phyloP scores from a whole-genome alignment of 129 eudicot genomes.

The Deinandra increscens region DNA sequence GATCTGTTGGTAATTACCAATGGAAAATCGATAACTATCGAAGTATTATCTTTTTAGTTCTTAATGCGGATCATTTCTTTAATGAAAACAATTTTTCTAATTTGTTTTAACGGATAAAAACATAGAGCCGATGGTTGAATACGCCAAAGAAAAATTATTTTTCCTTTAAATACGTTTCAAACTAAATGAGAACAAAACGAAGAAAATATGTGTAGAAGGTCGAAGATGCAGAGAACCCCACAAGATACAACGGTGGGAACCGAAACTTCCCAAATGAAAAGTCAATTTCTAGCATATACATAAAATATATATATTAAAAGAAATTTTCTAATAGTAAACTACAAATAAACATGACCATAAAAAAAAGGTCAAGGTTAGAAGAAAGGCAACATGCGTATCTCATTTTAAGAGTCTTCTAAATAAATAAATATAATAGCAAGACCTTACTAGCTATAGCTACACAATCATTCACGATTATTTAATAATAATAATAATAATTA shows the following conservation, averaged over 20 bases:
- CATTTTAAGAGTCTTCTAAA: background rate
- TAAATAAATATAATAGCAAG: background rate
- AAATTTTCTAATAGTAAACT: background rate
- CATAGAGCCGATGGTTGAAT: too few species aligned
- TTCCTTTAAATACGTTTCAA: too few species aligned
- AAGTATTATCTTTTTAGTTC: too few species aligned
- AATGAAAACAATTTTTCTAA: too few species aligned
- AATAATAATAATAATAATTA: too few species aligned
- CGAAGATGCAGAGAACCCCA: conserved; percentile 28
- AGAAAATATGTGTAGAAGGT: conserved; percentile 13
- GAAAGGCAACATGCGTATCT: background rate
- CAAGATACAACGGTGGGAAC: conserved; percentile 25
- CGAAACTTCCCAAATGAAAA: conserved; percentile 20
- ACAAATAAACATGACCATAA: conserved; percentile 8
- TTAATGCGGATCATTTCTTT: too few species aligned
- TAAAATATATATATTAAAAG: background rate
- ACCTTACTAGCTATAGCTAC: too few species aligned
- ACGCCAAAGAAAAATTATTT: too few species aligned
- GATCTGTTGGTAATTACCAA: too few species aligned
- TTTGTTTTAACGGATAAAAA: too few species aligned
- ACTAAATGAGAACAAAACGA: background rate
- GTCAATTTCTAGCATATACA: background rate
- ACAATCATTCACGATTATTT: too few species aligned
- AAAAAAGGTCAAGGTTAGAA: conserved; percentile 10
- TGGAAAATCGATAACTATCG: too few species aligned